phyloP scores from a whole-genome alignment of 768 basidiomycete species.

The Harrya chromipes region DNA sequence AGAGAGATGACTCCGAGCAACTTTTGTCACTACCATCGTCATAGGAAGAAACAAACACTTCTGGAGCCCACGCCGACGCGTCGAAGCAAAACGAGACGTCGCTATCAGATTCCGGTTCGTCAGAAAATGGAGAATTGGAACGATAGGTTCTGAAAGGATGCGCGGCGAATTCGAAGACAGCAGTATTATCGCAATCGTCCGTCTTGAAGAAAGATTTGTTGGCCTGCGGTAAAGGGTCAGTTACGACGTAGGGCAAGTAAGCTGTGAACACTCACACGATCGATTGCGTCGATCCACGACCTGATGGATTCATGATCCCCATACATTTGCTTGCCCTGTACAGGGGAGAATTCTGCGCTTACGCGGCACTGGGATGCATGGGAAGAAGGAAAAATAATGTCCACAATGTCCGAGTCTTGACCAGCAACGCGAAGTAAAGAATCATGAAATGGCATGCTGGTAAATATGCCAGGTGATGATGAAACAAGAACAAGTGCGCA shows the following conservation, averaged over 20 bases:
- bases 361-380: neutral
- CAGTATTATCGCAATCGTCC: neutral
- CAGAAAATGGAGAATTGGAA: conserved; percentile 21
- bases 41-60: conserved; percentile 10
- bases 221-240: conserved; percentile 12
- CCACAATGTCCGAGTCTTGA: conserved; percentile 18
- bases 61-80: conserved; percentile 20
- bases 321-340: conserved; percentile 21
- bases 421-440: conserved; percentile 28
- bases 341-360: conserved; percentile 8
- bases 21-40: conserved; percentile 22
- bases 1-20: conserved; percentile 17
- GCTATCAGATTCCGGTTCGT: conserved; percentile 20
- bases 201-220: conserved; percentile 6
- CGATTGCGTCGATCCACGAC: conserved; percentile 27
- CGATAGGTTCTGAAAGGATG: conserved; percentile 17
- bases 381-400: conserved; percentile 16
- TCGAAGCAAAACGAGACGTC: conserved; percentile 17
- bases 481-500: conserved; percentile 20
- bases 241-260: neutral
- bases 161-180: conserved; percentile 13
- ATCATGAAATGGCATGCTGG: conserved; percentile 20
- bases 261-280: conserved; percentile 16
- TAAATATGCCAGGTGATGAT: conserved; percentile 5
- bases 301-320: conserved; percentile 20